These are phyloP conservation scores for Amylocystis lapponica DNA, from an alignment of 768 basidiomycete species.

Conservation along the genomic window DNA sequence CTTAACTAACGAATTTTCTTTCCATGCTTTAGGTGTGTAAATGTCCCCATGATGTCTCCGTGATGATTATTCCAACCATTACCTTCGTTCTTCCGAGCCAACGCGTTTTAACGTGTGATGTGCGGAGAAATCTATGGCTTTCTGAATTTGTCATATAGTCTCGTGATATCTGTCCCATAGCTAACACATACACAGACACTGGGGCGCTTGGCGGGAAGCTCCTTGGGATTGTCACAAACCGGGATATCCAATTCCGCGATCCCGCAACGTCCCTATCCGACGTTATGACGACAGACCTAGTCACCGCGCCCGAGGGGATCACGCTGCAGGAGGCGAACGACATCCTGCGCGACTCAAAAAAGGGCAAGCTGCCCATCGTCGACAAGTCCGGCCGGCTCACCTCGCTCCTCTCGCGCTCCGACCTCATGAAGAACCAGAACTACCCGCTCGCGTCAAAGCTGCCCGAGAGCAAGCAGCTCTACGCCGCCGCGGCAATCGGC, in stretches of 20 bases:
- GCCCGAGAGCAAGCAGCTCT: constrained; percentile 88
- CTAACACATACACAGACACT: constrained; percentile 56
- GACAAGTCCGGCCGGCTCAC: constrained; percentile 60
- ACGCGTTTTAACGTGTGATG: constrained; percentile 66
- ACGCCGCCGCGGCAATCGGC: constrained; percentile 93
- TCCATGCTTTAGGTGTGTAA: neutral
- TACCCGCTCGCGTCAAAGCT: constrained; percentile 93
- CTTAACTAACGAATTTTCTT: no score
- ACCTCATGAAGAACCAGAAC: constrained; percentile 95
- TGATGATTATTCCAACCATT: constrained; percentile 46
- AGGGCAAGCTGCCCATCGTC: constrained; percentile 92
- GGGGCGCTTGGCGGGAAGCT: constrained; percentile 88
- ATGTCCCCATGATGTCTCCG: constrained; percentile 5
- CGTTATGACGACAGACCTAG: constrained; percentile 87
- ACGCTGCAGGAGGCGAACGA: constrained; percentile 89
- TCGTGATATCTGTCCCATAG: neutral
- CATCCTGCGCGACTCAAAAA: constrained; percentile 93
- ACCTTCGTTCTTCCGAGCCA: constrained; percentile 90
- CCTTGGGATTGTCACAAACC: constrained; percentile 92
- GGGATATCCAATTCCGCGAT: constrained; percentile 91
- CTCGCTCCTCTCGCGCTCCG: constrained; percentile 91
- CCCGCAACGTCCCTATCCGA: constrained; percentile 58
- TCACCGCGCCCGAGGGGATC: constrained; percentile 84
- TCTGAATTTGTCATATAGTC: neutral
- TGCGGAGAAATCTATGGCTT: constrained; percentile 67